Percentiles rank a stretch among this genome's conserved stretches.
phyloP scores from a whole-genome alignment of 1,284 basidiomycete genomes.

The Microbotryomycetes sp. region DNA sequence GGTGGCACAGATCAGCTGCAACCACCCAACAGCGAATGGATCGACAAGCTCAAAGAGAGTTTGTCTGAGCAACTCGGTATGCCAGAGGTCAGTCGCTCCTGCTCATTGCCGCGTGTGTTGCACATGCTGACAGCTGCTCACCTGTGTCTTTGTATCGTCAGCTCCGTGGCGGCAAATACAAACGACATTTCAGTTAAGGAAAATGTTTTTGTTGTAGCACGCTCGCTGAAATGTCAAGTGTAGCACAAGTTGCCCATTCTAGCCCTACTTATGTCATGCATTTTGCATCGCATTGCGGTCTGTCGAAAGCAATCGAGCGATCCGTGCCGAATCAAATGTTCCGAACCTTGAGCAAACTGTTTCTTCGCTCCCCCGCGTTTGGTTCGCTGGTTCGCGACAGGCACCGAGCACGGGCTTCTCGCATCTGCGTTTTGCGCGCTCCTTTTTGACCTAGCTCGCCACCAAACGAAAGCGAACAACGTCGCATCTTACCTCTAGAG shows the following conservation, averaged over 20 bases:
- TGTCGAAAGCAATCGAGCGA: too few relatives aligned
- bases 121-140: too few relatives aligned
- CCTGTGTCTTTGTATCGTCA: not conserved
- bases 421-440: not conserved
- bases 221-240: too few relatives aligned
- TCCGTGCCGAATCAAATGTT: too few relatives aligned
- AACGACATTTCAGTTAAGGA: conserved; percentile 20
- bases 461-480: too few relatives aligned
- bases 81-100: conserved; percentile 19
- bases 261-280: not conserved
- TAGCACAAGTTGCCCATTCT: not conserved
- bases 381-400: not conserved
- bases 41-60: conserved; percentile 26
- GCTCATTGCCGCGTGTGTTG: not conserved
- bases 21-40: conserved; percentile 22
- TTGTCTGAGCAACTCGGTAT: conserved; percentile 23
- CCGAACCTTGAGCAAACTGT: too few relatives aligned
- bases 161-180: conserved; percentile 25
- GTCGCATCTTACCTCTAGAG: too few relatives aligned
- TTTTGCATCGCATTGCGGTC: not conserved
- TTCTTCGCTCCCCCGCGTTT: not conserved
- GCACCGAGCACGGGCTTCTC: not conserved
- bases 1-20: conserved; percentile 21
- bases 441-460: too few relatives aligned
- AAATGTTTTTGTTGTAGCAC: too few relatives aligned